These are phyloP conservation scores for Torrubiella hemipterigena DNA, from an alignment of 2,329 filamentous ascomycete genomes.

Conservation along the genomic window DNA sequence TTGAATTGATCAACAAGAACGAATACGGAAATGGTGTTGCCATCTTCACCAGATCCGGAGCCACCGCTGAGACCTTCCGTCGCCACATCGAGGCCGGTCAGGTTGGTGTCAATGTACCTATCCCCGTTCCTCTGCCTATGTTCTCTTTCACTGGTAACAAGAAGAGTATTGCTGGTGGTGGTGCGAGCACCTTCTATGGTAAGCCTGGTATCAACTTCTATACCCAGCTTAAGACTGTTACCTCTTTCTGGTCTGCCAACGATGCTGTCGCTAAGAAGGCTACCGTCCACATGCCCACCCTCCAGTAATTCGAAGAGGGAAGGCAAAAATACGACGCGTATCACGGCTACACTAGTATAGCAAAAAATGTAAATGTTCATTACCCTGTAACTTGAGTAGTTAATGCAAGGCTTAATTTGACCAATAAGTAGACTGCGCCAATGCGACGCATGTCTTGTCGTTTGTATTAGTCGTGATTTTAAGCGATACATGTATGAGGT, in stretches of 20 bases:
- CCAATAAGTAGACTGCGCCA: no score
- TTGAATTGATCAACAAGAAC: conserved; percentile 72
- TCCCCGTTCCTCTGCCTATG: conserved; percentile 60
- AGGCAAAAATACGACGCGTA: background rate
- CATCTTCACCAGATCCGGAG: conserved; percentile 70
- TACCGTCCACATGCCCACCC: conserved; percentile 72
- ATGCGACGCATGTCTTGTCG: no score
- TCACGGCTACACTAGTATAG: no score
- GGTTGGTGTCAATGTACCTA: conserved; percentile 76
- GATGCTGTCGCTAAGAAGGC: conserved; percentile 81
- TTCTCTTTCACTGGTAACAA: conserved; percentile 70
- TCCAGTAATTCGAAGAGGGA: conserved; percentile 13
- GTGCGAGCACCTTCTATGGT: conserved; percentile 90
- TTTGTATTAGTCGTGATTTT: no score
- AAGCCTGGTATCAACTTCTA: conserved; percentile 88
- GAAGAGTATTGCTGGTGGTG: conserved; percentile 83
- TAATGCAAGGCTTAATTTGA: background rate
- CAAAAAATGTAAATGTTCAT: background rate
- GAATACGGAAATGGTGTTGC: conserved; percentile 80
- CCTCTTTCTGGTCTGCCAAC: conserved; percentile 74
- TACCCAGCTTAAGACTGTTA: conserved; percentile 96
- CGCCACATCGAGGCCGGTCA: conserved; percentile 74
- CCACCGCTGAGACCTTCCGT: conserved; percentile 68
- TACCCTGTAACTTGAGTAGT: background rate
- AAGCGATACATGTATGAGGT: no score